Evolutionary conservation across 2,329 filamentous ascomycete species (phyloP), one percentile per base, ranked within the genome.

Genomic region (Microdochium nivale): DNA sequence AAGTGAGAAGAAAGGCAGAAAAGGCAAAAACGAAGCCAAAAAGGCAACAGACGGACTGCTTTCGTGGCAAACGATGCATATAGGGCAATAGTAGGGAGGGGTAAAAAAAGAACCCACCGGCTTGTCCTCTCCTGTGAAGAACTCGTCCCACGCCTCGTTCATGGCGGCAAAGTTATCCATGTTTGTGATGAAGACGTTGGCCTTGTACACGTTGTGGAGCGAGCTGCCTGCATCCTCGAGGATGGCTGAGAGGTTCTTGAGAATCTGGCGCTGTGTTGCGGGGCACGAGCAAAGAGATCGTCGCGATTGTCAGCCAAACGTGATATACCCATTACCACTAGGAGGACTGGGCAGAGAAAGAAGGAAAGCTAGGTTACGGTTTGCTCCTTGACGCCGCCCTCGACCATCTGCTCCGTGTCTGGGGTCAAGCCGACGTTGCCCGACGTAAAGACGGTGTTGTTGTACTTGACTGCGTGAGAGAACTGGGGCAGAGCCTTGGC

Each of bases 121-220:
- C 49, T 50, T 27, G 10, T 37, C 9, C 32, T 23, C 47, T 19
- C 40, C 35, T 25, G 49, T 50, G 30, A 88, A 90, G 73, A 83
- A 86, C 67, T 84, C 80, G 63, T 78, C 79, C 63, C 88, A 90
- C 48, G 85, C 78, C 60, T 78, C 77, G 68, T 90, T 90, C 83
- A 90, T 88, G 65, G 84, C 81, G 33, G 75, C 79, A 63, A 90
- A 90, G 68, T 89, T 76, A 56, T 78, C 80, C 85, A 90, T 89
- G 63, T 84, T 77, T 52, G 82, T 77, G 50, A 90, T 73, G 74
- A 89, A 90, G 60, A 89, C 83, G 59, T 80, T 82, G 54, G 86
- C 82, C 73, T 88, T 88, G 62, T 89, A 82, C 23, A 88, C 81
- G 62, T 81, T 81, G 46, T 76, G 70, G 46, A 90, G 72, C 52